Evolutionary conservation across 306 rosid genomes (phyloP).

Genomic region (Cicer chorassanicum): DNA sequence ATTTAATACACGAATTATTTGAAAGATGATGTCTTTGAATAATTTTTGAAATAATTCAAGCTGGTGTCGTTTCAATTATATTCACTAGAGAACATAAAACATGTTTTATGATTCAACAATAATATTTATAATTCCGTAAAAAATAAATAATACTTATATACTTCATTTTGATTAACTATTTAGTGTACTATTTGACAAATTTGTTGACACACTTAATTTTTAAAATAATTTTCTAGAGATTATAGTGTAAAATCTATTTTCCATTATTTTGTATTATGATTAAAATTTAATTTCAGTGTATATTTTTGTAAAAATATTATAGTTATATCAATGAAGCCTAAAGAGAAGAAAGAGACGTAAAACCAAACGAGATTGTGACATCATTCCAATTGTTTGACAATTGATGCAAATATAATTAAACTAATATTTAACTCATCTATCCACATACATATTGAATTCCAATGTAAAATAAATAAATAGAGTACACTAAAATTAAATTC

Average conservation of each 20-base stretch:
- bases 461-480: background rate
- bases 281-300: background rate
- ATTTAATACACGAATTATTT: background rate
- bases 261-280: background rate
- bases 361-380: constrained; percentile 15
- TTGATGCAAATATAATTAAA: background rate
- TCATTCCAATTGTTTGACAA: constrained; percentile 1
- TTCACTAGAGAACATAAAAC: background rate
- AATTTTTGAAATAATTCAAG: background rate
- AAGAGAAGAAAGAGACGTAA: constrained; percentile 4
- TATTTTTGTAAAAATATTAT: background rate
- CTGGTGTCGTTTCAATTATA: background rate
- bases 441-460: background rate
- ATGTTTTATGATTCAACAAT: background rate
- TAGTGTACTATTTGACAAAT: background rate
- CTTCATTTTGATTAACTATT: background rate
- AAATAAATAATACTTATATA: background rate
- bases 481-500: background rate
- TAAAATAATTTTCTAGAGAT: background rate
- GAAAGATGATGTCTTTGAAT: background rate
- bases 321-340: background rate
- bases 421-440: background rate
- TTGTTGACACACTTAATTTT: background rate
- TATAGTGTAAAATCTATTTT: background rate
- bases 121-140: background rate